Base-by-base conservation (phyloP, 139 green algal genomes). In the Chlamydomonas sphaeroides region DNA sequence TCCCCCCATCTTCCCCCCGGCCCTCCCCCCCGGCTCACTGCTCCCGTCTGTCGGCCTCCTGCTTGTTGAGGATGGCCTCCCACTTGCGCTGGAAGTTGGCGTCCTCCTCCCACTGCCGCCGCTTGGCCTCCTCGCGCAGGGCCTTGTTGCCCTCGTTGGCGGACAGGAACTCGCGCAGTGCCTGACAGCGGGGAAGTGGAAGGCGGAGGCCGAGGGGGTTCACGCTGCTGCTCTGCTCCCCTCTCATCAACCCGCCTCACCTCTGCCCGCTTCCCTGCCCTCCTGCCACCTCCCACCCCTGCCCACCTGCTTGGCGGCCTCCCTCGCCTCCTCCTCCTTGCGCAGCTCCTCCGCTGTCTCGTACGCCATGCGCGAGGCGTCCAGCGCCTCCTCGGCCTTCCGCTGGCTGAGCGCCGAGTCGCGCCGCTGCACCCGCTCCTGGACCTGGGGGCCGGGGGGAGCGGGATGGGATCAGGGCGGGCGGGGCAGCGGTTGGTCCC, bases 331-430 rank as follows among this genome's bases (percentile, higher is more conserved):
- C 70, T 87, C 86, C 56, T 88, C 86, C 36, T 61, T 53, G 62
- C 84, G 62, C 65, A 89, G 83, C 86, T 89, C 86, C 28, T 68
- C 53, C 39, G 79, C 79, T 26, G 83, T 86, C 49, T 89, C 86
- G 62, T 87, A 85, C 25, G 86, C 80, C 21, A 83, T 85, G 36
- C 80, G 73, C 3, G 86, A 42, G 5, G 86, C 80, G 15, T 80
- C 73, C 15, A 83, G 42, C 25, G 75, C 38, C 33, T 89, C 86
- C 51, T 89, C 86, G 30, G 59, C 66, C 2, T 59, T 39, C 33
- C 74, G 25, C 15, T 71, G 53, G 1, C 78, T 41, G 15, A 81
- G 49, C 10, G 78, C 86, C 65, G 85, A 68, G 20, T 78, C 71
- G 26, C 68, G n/a, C 23, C 62, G 61, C 17, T 35, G 1, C 6